Conservation (phyloP, 257 asterid species). For the Leptodermis oblonga region DNA sequence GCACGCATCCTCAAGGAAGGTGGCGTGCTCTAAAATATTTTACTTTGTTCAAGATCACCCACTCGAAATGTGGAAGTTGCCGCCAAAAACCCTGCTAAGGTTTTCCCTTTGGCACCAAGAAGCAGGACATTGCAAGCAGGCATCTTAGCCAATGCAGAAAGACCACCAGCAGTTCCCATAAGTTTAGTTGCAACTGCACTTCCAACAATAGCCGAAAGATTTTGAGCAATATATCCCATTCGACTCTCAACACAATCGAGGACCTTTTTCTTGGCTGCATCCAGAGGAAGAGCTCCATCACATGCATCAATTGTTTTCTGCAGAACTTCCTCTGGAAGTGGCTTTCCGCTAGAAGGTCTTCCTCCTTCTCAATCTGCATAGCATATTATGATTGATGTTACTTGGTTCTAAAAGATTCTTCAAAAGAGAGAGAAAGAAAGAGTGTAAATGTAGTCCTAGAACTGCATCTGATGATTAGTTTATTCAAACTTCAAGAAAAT, state of each 20-base stretch:
- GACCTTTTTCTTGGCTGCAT: slow-evolving; percentile 79
- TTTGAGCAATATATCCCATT: slow-evolving; percentile 95
- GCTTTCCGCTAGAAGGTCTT: slow-evolving; percentile 99
- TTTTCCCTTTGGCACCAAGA: slow-evolving; percentile 92
- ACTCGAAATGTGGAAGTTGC: slow-evolving; percentile 88
- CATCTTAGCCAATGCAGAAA: slow-evolving; percentile 82
- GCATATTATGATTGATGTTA: too few relatives aligned
- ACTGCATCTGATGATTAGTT: too few relatives aligned
- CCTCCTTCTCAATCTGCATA: too few relatives aligned
- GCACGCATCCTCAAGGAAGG: slow-evolving; percentile 90
- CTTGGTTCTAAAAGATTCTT: too few relatives aligned
- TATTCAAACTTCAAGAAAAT: too few relatives aligned
- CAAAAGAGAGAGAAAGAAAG: too few relatives aligned
- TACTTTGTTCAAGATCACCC: slow-evolving; percentile 86
- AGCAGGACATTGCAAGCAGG: slow-evolving; percentile 98
- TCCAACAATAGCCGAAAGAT: slow-evolving; percentile 93
- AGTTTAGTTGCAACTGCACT: slow-evolving; percentile 97
- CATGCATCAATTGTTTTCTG: slow-evolving; percentile 87
- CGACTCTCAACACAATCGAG: slow-evolving; percentile 95
- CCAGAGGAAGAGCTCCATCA: slow-evolving; percentile 82
- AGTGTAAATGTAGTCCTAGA: too few relatives aligned
- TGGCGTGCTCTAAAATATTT: slow-evolving; percentile 82
- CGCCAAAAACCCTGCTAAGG: slow-evolving; percentile 86
- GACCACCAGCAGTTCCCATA: slow-evolving; percentile 98
- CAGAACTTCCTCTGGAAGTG: slow-evolving; percentile 83